These are phyloP conservation scores for Gynochthodes officinalis DNA, from an alignment of 257 asterid species.

Conservation along the genomic window DNA sequence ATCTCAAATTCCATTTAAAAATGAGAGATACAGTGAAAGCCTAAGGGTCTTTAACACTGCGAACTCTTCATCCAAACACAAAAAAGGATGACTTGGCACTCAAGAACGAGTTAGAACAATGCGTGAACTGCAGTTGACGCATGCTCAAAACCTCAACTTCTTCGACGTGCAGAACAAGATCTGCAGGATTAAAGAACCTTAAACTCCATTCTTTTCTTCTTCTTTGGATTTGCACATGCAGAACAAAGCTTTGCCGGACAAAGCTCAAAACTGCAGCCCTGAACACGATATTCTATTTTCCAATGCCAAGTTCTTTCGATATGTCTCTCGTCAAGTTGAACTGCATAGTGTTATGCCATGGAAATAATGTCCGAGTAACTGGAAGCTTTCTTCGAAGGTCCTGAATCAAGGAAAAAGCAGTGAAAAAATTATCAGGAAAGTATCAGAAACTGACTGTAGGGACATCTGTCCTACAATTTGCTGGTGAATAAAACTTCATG, in stretches of 20 bases:
- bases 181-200: neutral
- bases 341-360: conserved; percentile 91
- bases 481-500: neutral
- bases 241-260: neutral
- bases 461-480: neutral
- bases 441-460: neutral
- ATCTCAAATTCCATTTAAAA: neutral
- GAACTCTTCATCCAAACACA: neutral
- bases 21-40: neutral
- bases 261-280: neutral
- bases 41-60: too few relatives aligned
- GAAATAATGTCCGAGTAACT: conserved; percentile 87
- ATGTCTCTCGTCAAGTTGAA: conserved; percentile 87
- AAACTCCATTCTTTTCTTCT: neutral
- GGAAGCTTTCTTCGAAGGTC: conserved; percentile 98
- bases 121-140: neutral
- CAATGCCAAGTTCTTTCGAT: conserved; percentile 66
- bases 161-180: too few relatives aligned
- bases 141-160: neutral
- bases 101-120: neutral
- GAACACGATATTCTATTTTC: conserved; percentile 31
- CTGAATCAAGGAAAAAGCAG: conserved; percentile 31
- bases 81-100: neutral
- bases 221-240: neutral
- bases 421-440: neutral